Percentiles rank a stretch among this genome's conserved stretches.
Evolutionary conservation across 495 filamentous ascomycete species (phyloP).

Genomic region (Alectoria sarmentosa): DNA sequence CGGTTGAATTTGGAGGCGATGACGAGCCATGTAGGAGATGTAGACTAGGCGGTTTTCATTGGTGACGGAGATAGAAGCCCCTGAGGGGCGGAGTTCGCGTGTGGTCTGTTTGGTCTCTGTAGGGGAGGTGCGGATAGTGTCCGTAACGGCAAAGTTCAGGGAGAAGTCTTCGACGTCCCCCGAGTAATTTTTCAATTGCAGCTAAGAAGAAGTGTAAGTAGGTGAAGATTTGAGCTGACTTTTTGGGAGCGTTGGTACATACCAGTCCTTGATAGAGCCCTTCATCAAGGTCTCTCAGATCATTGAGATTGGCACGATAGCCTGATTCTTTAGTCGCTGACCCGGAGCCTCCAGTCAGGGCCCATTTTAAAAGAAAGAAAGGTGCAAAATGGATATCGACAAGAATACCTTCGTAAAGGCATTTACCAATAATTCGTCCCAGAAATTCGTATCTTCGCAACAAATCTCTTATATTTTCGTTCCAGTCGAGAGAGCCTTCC

Average conservation of each 20-base stretch:
- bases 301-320: slow-evolving; percentile 85
- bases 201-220: slow-evolving; percentile 28
- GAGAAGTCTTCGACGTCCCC: slow-evolving; percentile 77
- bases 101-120: slow-evolving; percentile 50
- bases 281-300: slow-evolving; percentile 86
- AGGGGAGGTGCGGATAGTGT: slow-evolving; percentile 51
- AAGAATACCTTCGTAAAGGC: slow-evolving; percentile 94
- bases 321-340: slow-evolving; percentile 57
- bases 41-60: slow-evolving; percentile 91
- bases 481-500: slow-evolving; percentile 51
- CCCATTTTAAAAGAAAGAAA: slow-evolving; percentile 96
- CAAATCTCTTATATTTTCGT: slow-evolving; percentile 50
- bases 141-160: slow-evolving; percentile 85
- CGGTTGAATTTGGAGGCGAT: slow-evolving; percentile 75
- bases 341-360: slow-evolving; percentile 59
- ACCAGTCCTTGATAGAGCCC: slow-evolving; percentile 87
- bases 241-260: slow-evolving; percentile 26
- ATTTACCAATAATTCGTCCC: slow-evolving; percentile 90
- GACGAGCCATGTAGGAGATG: slow-evolving; percentile 81
- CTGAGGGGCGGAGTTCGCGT: slow-evolving; percentile 65
- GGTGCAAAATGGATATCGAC: slow-evolving; percentile 90
- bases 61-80: slow-evolving; percentile 72
- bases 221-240: not conserved
- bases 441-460: slow-evolving; percentile 83
- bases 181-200: slow-evolving; percentile 81